Evolutionary conservation across 805 yeast genomes (phyloP).

Genomic region (Clavispora carvajalis): DNA sequence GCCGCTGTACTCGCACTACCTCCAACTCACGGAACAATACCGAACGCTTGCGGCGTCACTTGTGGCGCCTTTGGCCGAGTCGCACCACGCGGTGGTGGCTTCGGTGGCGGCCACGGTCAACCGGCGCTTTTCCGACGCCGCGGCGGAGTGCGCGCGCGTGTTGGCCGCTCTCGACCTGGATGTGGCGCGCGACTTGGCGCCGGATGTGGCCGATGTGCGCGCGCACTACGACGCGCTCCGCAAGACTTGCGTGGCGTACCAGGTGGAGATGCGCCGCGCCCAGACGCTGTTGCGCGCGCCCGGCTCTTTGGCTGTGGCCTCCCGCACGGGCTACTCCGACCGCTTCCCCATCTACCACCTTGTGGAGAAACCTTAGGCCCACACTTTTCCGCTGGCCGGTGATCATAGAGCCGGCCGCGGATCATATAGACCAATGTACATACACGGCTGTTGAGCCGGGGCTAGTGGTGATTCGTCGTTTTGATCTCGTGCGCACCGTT

Average conservation of each 20-base stretch:
- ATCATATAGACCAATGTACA: too few species aligned
- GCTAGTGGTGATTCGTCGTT: too few species aligned
- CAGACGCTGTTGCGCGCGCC: not conserved
- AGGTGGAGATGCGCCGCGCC: constrained; percentile 3
- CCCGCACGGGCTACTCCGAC: constrained; percentile 5
- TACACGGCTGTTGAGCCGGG: too few species aligned
- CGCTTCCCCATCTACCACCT: constrained; percentile 11
- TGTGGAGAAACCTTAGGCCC: not conserved
- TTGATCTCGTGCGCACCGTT: too few species aligned
- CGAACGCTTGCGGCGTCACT: not conserved
- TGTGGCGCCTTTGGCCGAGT: not conserved
- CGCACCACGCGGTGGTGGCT: not conserved
- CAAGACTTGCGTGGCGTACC: constrained; percentile 11
- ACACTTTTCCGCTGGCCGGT: too few species aligned
- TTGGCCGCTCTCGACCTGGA: not conserved
- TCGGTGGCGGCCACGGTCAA: not conserved
- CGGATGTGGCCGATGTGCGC: constrained; percentile 1
- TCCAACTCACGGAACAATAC: not conserved
- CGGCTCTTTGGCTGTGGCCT: constrained; percentile 1
- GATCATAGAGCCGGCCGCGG: too few species aligned
- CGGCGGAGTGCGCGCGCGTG: not conserved
- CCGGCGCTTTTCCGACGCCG: not conserved
- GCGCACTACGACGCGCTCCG: constrained; percentile 7
- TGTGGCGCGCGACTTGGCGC: not conserved
- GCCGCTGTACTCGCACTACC: constrained; percentile 44